Percentiles rank a stretch among this genome's conserved stretches.
These are phyloP conservation scores for Staphylotrichum longicolle DNA, from an alignment of 495 filamentous ascomycete species.

Conservation along the genomic window DNA sequence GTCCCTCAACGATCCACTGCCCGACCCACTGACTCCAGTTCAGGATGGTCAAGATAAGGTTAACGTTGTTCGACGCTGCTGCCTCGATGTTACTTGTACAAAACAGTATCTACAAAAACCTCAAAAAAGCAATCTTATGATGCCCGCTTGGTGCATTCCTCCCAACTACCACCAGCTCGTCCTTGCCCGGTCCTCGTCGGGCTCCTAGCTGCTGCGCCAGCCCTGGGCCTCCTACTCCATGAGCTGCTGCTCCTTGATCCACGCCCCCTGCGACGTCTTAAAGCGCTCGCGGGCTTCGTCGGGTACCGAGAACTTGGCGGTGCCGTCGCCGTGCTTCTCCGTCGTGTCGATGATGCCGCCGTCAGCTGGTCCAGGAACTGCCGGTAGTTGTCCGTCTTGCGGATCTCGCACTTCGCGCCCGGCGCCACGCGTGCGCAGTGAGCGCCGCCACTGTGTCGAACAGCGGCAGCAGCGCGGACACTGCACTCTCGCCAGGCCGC, in stretches of 20 bases:
- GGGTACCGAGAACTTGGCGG: slow-evolving; percentile 28
- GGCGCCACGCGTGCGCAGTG: slow-evolving; percentile 39
- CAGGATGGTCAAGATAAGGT: too few relatives aligned
- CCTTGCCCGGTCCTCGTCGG: too few relatives aligned
- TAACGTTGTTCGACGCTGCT: too few relatives aligned
- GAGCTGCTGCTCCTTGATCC: neutral
- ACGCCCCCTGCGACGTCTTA: slow-evolving; percentile 1
- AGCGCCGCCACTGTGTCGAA: slow-evolving; percentile 34
- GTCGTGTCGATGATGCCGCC: slow-evolving; percentile 29
- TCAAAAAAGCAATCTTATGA: too few relatives aligned
- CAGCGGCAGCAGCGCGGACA: slow-evolving; percentile 35
- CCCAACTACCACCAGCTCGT: too few relatives aligned
- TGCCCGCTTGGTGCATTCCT: too few relatives aligned
- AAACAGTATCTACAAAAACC: too few relatives aligned
- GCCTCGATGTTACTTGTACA: too few relatives aligned
- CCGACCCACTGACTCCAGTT: too few relatives aligned
- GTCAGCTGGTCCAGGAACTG: slow-evolving; percentile 27
- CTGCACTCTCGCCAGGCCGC: slow-evolving; percentile 19
- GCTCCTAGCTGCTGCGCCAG: neutral
- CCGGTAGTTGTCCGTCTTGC: slow-evolving; percentile 20
- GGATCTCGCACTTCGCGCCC: slow-evolving; percentile 26
- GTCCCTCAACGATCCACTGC: too few relatives aligned
- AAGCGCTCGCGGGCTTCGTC: slow-evolving; percentile 16
- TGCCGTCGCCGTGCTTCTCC: slow-evolving; percentile 27
- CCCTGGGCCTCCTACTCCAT: neutral